Conservation (phyloP, 2,329 filamentous ascomycete genomes). For the Fusarium virguliforme region DNA sequence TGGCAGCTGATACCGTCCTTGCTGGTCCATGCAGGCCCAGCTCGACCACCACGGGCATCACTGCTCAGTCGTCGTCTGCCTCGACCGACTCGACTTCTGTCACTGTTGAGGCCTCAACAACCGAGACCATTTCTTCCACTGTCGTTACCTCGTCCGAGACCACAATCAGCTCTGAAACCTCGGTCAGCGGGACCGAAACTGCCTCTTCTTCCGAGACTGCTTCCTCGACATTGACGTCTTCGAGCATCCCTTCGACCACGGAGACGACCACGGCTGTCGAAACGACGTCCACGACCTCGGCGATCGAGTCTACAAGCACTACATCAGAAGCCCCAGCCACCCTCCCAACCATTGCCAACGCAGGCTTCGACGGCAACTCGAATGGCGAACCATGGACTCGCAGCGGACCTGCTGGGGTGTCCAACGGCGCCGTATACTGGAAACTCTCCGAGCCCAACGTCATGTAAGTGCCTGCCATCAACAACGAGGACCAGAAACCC, state of each 20-base stretch:
- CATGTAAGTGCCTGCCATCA: neutral
- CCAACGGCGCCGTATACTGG: neutral
- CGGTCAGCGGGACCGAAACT: neutral
- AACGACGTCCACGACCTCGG: neutral
- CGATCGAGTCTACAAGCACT: neutral
- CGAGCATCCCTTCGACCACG: neutral
- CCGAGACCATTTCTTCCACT: neutral
- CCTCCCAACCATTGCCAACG: constrained; percentile 3
- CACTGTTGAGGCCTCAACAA: neutral
- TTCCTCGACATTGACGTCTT: neutral
- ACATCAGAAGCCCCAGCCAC: neutral
- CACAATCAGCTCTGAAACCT: neutral
- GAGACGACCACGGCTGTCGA: neutral
- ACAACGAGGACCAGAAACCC: neutral
- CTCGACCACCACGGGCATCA: neutral
- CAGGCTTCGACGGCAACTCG: neutral
- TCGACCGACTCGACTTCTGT: neutral
- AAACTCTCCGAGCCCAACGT: neutral
- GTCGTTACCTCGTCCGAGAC: neutral
- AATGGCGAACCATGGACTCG: neutral
- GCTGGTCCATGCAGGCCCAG: constrained; percentile 6
- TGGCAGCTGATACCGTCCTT: neutral
- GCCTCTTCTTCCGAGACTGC: neutral
- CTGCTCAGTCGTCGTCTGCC: neutral
- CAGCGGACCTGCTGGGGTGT: neutral